These are phyloP conservation scores for Batrachochytrium dendrobatidis DNA, from an alignment of 371 early-diverging fungal species.

Conservation along the genomic window DNA sequence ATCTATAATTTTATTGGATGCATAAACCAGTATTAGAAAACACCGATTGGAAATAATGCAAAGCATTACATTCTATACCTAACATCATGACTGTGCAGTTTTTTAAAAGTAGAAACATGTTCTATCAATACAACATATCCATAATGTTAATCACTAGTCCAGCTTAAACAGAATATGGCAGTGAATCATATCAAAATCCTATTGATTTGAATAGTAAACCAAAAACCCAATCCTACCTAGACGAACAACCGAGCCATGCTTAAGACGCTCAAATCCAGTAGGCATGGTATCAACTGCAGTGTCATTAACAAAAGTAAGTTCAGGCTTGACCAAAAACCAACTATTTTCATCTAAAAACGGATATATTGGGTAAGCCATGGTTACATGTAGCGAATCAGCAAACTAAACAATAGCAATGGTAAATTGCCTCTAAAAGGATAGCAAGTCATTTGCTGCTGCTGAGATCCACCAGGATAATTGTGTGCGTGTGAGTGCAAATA, in stretches of 20 bases:
- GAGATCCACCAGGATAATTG: slow-evolving; percentile 77
- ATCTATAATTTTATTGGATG: slow-evolving; percentile 44
- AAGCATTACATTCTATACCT: slow-evolving; percentile 41
- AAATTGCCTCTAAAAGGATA: slow-evolving; percentile 55
- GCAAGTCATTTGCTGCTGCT: slow-evolving; percentile 86
- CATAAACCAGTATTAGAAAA: slow-evolving; percentile 24
- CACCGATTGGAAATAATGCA: slow-evolving; percentile 46
- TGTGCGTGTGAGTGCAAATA: slow-evolving; percentile 79
- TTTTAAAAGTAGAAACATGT: slow-evolving; percentile 63
- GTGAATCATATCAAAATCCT: too few species aligned
- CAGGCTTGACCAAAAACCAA: slow-evolving; percentile 65
- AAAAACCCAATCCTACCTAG: slow-evolving; percentile 36
- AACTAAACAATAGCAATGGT: neutral
- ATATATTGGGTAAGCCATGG: neutral
- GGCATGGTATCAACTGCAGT: slow-evolving; percentile 14
- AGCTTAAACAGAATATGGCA: too few species aligned
- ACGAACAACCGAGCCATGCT: slow-evolving; percentile 63
- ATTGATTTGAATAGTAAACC: too few species aligned
- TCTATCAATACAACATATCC: too few species aligned
- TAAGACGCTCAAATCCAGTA: slow-evolving; percentile 18
- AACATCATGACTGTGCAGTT: slow-evolving; percentile 89
- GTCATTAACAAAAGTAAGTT: slow-evolving; percentile 38
- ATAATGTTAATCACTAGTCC: too few species aligned
- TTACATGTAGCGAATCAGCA: neutral
- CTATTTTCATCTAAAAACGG: slow-evolving; percentile 57